Conservation (phyloP, 768 basidiomycete genomes). For the Mycena epipterygia region DNA sequence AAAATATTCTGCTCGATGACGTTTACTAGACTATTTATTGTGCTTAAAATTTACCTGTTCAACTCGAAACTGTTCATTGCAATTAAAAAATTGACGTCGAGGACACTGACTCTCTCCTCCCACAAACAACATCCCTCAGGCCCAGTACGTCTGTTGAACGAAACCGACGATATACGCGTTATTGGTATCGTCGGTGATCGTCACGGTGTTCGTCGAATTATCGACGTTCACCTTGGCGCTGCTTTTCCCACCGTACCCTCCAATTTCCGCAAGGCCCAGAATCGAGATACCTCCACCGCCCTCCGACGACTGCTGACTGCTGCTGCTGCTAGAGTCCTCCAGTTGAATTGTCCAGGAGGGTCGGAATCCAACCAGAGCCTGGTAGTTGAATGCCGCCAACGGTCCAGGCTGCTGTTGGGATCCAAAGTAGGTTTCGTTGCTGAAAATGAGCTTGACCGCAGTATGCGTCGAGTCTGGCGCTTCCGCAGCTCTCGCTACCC, state of each 20-base stretch:
- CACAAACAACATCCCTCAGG: too few species aligned
- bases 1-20: too few species aligned
- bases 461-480: not conserved
- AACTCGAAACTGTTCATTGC: too few species aligned
- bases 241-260: not conserved
- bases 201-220: not conserved
- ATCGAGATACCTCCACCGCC: not conserved
- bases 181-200: not conserved
- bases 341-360: slow-evolving; percentile 4
- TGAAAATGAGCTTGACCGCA: not conserved
- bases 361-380: slow-evolving; percentile 2
- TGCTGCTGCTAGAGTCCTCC: not conserved
- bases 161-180: slow-evolving; percentile 4
- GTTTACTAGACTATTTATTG: too few species aligned
- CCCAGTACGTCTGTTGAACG: not conserved
- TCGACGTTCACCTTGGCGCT: not conserved
- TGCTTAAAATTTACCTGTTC: too few species aligned
- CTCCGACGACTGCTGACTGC: not conserved
- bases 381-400: not conserved
- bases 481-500: not conserved
- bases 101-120: too few species aligned
- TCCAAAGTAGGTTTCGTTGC: not conserved
- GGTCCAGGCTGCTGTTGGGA: not conserved
- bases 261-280: not conserved
- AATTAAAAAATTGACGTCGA: too few species aligned